phyloP scores from a whole-genome alignment of 2,329 filamentous ascomycete genomes.

The Aspergillus pseudoglaucus region DNA sequence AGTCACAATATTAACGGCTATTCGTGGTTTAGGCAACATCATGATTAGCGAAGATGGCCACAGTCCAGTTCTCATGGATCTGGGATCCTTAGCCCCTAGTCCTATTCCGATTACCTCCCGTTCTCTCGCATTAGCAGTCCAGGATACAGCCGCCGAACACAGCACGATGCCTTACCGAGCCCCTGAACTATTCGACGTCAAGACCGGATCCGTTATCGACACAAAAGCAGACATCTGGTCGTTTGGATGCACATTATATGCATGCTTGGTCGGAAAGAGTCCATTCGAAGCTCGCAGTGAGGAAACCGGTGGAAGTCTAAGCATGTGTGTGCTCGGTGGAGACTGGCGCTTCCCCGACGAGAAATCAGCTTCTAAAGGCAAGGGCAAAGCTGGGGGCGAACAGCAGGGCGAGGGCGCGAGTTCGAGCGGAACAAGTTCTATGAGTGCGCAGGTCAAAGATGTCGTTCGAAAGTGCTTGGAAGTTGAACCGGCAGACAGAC shows the following conservation, averaged over 20 bases:
- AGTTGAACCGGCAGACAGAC: slow-evolving; percentile 81
- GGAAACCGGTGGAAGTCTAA: slow-evolving; percentile 89
- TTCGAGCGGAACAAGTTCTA: slow-evolving; percentile 44
- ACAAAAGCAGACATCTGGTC: slow-evolving; percentile 99
- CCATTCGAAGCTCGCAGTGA: slow-evolving; percentile 94
- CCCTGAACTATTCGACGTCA: slow-evolving; percentile 95
- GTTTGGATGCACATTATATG: slow-evolving; percentile 93
- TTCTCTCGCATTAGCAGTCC: slow-evolving; percentile 81
- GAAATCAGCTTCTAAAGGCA: slow-evolving; percentile 53
- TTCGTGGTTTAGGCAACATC: slow-evolving; percentile 66
- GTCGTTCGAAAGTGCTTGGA: slow-evolving; percentile 79
- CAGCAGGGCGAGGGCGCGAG: slow-evolving; percentile 22
- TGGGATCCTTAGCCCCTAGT: slow-evolving; percentile 81
- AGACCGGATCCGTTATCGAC: slow-evolving; percentile 84
- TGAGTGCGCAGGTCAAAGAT: slow-evolving; percentile 77
- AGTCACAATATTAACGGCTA: not conserved
- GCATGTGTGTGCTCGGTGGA: slow-evolving; percentile 84
- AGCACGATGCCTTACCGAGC: slow-evolving; percentile 98
- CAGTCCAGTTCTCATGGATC: slow-evolving; percentile 91
- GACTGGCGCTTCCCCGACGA: slow-evolving; percentile 98
- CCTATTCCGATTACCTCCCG: slow-evolving; percentile 85
- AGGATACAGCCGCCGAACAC: slow-evolving; percentile 92
- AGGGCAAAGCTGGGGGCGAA: slow-evolving; percentile 41
- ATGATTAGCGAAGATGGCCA: slow-evolving; percentile 94
- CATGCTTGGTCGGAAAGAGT: slow-evolving; percentile 91